Percentiles rank a stretch among this genome's conserved stretches.
These are phyloP conservation scores for Xylariaceae sp. DNA, from an alignment of 2,329 filamentous ascomycete species.

Conservation along the genomic window DNA sequence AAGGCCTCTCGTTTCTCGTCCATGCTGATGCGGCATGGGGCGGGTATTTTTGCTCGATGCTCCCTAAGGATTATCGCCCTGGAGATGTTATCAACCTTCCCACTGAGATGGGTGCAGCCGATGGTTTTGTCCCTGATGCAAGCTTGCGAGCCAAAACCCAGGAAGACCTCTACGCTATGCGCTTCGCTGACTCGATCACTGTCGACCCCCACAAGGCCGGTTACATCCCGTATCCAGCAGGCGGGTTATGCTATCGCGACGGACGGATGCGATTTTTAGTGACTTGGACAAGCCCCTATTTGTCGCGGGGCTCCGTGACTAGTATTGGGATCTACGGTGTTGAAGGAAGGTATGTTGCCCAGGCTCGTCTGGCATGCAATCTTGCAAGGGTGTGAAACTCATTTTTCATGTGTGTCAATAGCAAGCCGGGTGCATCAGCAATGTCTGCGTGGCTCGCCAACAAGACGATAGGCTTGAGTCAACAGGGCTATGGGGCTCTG, in stretches of 20 bases:
- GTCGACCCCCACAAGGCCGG: constrained; percentile 56
- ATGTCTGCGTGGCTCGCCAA: constrained; percentile 53
- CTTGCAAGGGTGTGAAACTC: not conserved
- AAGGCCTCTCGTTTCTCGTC: constrained; percentile 52
- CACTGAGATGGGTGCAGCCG: constrained; percentile 34
- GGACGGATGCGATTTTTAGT: constrained; percentile 50
- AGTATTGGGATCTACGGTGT: constrained; percentile 52
- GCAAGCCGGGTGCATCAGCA: constrained; percentile 53
- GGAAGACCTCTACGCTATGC: constrained; percentile 47
- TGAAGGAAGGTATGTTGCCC: constrained; percentile 46
- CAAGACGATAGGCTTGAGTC: constrained; percentile 48
- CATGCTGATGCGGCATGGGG: constrained; percentile 58
- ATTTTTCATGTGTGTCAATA: constrained; percentile 22
- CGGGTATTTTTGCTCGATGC: constrained; percentile 55
- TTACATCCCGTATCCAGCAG: constrained; percentile 54
- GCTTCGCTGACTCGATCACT: constrained; percentile 51
- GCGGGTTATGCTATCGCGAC: constrained; percentile 51
- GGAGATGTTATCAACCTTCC: constrained; percentile 38
- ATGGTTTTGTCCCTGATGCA: constrained; percentile 45
- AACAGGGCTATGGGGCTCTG: constrained; percentile 49
- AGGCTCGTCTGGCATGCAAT: not conserved
- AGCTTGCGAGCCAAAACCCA: constrained; percentile 45
- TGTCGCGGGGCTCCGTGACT: constrained; percentile 46
- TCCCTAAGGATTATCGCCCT: constrained; percentile 42
- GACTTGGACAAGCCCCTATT: constrained; percentile 50